phyloP scores from a whole-genome alignment of 2,329 filamentous ascomycete genomes.

The Trichoderma cornu-damae region DNA sequence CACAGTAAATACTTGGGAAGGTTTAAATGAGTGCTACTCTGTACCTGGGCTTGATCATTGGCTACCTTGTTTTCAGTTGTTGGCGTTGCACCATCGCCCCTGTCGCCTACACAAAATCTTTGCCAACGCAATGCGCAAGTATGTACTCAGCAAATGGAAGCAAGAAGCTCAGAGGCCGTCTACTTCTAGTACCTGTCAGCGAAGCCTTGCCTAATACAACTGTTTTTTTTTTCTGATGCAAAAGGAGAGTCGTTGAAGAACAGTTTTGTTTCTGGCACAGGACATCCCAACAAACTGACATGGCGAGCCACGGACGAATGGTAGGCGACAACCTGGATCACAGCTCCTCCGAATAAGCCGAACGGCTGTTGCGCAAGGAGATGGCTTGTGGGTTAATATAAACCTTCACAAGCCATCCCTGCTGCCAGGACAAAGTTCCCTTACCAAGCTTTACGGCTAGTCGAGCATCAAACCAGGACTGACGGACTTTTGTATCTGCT shows the following conservation, averaged over 20 bases:
- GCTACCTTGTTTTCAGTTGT: conserved; percentile 2
- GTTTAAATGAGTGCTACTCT: background rate
- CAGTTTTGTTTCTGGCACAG: too few relatives aligned
- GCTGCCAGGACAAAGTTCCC: conserved; percentile 4
- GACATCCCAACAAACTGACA: too few relatives aligned
- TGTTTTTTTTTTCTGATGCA: background rate
- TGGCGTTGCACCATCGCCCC: background rate
- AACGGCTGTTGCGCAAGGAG: background rate
- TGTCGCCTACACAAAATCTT: background rate
- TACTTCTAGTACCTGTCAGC: background rate
- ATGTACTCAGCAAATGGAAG: background rate
- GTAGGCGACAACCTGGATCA: background rate
- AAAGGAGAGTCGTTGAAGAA: background rate
- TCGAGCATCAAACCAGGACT: background rate
- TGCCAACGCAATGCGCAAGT: background rate
- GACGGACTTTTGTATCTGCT: conserved; percentile 12
- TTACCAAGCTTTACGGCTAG: background rate
- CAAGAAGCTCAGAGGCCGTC: background rate
- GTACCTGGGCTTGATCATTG: conserved; percentile 10
- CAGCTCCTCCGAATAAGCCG: background rate
- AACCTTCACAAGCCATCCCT: background rate
- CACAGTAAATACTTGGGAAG: background rate
- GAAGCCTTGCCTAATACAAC: background rate
- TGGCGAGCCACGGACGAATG: background rate
- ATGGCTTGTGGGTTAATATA: background rate